A percentile compares a stretch with the other conserved stretches of the same genome.
Evolutionary conservation across 257 asterid genomes (phyloP).

Genomic region (Solanum bulbocastanum): DNA sequence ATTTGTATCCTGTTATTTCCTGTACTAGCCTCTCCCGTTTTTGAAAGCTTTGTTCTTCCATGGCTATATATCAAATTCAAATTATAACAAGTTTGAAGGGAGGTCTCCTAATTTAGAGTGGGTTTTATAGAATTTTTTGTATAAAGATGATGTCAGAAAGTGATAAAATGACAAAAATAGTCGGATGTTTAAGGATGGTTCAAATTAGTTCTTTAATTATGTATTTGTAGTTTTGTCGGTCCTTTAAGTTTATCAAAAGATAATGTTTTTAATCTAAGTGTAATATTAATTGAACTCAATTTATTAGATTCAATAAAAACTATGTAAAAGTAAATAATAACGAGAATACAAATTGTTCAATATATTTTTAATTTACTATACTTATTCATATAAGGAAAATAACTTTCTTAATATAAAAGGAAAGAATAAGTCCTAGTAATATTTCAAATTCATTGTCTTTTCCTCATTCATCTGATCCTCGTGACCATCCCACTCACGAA

Average conservation of each 20-base stretch:
- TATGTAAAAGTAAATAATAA: not conserved
- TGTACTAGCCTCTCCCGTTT: not conserved
- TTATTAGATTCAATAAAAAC: no score
- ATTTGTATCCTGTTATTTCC: slow-evolving; percentile 20
- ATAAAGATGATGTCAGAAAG: not conserved
- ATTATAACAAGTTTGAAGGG: not conserved
- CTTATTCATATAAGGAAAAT: no score
- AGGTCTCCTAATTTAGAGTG: not conserved
- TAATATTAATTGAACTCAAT: not conserved
- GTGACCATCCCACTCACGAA: no score
- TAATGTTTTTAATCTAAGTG: not conserved
- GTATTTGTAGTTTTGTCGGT: not conserved
- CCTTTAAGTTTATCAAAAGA: no score
- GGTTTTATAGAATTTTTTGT: not conserved
- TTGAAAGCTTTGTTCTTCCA: not conserved
- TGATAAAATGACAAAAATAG: not conserved
- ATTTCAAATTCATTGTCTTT: no score
- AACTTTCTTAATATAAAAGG: no score
- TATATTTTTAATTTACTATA: no score
- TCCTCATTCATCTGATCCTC: no score
- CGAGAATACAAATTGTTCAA: no score
- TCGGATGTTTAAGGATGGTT: not conserved
- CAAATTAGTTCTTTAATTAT: not conserved
- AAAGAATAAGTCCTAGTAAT: no score
- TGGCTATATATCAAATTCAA: not conserved